Conservation (phyloP, 2,329 filamentous ascomycete genomes). For the Xenoacremonium recifei region DNA sequence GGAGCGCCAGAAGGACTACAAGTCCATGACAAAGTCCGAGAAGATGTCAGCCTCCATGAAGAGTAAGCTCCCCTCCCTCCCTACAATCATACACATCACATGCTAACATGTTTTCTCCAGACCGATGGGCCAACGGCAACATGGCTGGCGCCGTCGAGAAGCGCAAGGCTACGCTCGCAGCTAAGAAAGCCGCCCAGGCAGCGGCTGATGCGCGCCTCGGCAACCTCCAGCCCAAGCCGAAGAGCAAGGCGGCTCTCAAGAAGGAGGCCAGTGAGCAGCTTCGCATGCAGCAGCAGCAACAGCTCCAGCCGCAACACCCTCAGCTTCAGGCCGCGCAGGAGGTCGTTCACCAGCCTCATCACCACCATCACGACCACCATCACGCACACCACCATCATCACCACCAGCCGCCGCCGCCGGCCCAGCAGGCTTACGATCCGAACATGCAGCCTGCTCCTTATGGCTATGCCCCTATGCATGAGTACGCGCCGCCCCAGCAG, state of each 20-base stretch:
- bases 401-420: slow-evolving; percentile 1
- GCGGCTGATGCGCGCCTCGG: slow-evolving; percentile 37
- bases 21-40: slow-evolving; percentile 62
- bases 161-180: slow-evolving; percentile 57
- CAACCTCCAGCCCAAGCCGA: slow-evolving; percentile 36
- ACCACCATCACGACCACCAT: slow-evolving; percentile 5
- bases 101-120: slow-evolving; percentile 30
- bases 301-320: slow-evolving; percentile 14
- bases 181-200: slow-evolving; percentile 53
- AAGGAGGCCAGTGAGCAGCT: slow-evolving; percentile 29
- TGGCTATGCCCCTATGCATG: slow-evolving; percentile 15
- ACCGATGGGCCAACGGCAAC: slow-evolving; percentile 59
- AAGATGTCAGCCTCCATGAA: slow-evolving; percentile 68
- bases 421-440: slow-evolving; percentile 2
- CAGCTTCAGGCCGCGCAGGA: slow-evolving; percentile 12
- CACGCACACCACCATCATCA: slow-evolving; percentile 17
- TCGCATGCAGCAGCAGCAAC: slow-evolving; percentile 20
- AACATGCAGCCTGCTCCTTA: slow-evolving; percentile 8
- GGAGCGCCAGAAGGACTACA: slow-evolving; percentile 52
- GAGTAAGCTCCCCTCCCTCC: slow-evolving; percentile 41
- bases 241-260: slow-evolving; percentile 32
- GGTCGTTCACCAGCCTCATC: slow-evolving; percentile 9
- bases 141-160: slow-evolving; percentile 62
- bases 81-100: no score
- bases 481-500: slow-evolving; percentile 8